Percentiles rank a stretch among this genome's conserved stretches.
phyloP scores from a whole-genome alignment of 208 protist genomes.

The Leishmania martiniquensis region DNA sequence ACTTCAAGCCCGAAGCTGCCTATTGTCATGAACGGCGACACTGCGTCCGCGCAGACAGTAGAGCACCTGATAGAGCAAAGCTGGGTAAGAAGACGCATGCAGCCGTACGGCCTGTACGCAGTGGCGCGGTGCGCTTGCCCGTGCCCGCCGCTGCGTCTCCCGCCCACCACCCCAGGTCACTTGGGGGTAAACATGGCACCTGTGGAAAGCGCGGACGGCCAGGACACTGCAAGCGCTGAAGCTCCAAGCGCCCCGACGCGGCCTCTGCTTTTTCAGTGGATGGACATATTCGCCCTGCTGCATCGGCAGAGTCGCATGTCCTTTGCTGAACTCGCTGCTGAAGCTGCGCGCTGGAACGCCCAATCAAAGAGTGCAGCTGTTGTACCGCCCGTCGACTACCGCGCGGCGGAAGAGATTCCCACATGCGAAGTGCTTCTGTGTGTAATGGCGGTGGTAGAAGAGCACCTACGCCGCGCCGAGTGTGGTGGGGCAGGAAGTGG shows the following conservation, averaged over 20 bases:
- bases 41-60: not conserved
- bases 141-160: constrained; percentile 5
- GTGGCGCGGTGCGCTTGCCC: constrained; percentile 21
- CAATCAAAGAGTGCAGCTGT: constrained; percentile 6
- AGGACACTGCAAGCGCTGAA: not conserved
- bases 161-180: not conserved
- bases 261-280: constrained; percentile 23
- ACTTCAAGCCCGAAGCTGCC: not conserved
- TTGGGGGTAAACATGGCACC: not conserved
- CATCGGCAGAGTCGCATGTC: constrained; percentile 40
- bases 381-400: constrained; percentile 23
- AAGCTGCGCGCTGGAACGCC: constrained; percentile 13
- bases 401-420: constrained; percentile 22
- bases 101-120: constrained; percentile 33
- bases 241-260: too few species aligned
- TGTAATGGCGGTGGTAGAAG: constrained; percentile 37
- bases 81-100: constrained; percentile 17
- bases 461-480: constrained; percentile 31
- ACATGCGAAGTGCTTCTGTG: constrained; percentile 21
- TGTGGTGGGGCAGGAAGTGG: not conserved
- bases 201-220: not conserved
- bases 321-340: constrained; percentile 13
- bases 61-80: constrained; percentile 18
- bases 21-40: not conserved
- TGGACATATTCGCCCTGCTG: constrained; percentile 41